These are phyloP conservation scores for Kluyveromyces sp. DNA, from an alignment of 1,139 yeast genomes.

Conservation along the genomic window DNA sequence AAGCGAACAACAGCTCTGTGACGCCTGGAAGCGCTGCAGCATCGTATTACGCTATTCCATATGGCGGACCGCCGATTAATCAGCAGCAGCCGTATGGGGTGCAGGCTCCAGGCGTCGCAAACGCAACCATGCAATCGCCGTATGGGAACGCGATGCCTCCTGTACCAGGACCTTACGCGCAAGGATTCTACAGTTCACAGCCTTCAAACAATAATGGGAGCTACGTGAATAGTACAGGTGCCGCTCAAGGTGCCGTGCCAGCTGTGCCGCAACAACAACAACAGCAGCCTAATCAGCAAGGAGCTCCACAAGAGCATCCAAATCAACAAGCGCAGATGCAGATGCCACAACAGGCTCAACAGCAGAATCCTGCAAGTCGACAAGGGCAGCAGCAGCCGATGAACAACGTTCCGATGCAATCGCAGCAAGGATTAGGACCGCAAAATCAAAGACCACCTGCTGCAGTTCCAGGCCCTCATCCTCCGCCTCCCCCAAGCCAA, in stretches of 20 bases:
- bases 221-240: not conserved
- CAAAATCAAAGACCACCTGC: not conserved
- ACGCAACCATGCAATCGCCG: not conserved
- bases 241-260: no score
- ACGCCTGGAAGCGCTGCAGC: not conserved
- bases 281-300: slow-evolving; percentile 13
- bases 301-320: slow-evolving; percentile 10
- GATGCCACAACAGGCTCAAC: slow-evolving; percentile 17
- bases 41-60: not conserved
- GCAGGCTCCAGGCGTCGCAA: not conserved
- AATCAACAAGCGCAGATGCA: slow-evolving; percentile 7
- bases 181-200: not conserved
- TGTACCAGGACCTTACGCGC: slow-evolving; percentile 1
- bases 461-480: slow-evolving; percentile 1
- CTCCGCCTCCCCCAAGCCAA: not conserved
- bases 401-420: slow-evolving; percentile 7
- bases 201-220: not conserved
- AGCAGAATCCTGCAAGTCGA: slow-evolving; percentile 10
- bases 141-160: not conserved
- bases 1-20: not conserved
- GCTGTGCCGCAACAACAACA: slow-evolving; percentile 9
- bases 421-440: slow-evolving; percentile 4
- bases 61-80: not conserved
- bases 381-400: slow-evolving; percentile 7
- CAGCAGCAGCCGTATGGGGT: not conserved